Evolutionary conservation across 371 early-diverging fungal species (phyloP).

Genomic region (Lichtheimia ornata): DNA sequence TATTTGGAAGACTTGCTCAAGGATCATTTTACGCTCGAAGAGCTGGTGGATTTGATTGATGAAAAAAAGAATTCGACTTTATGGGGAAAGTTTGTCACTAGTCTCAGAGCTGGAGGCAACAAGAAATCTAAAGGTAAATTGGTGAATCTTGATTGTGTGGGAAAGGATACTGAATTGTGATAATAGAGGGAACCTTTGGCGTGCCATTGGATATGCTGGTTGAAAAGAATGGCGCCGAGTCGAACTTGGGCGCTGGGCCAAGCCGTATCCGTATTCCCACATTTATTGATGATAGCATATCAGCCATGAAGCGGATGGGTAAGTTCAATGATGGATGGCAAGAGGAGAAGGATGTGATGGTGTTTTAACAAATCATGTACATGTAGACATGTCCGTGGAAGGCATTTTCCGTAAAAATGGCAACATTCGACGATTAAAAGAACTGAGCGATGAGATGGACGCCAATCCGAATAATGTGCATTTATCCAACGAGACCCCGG

Average conservation of each 20-base stretch:
- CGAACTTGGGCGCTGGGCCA: constrained; percentile 78
- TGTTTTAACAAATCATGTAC: no score
- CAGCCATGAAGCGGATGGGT: constrained; percentile 80
- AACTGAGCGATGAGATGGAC: constrained; percentile 78
- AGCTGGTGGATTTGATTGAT: constrained; percentile 74
- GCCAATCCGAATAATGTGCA: constrained; percentile 72
- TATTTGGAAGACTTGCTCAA: constrained; percentile 74
- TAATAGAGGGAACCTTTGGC: constrained; percentile 83
- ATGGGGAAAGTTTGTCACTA: constrained; percentile 75
- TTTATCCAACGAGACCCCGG: constrained; percentile 67
- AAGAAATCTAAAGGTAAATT: constrained; percentile 69
- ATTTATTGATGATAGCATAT: constrained; percentile 83
- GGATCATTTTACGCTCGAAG: constrained; percentile 63
- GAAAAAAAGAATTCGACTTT: constrained; percentile 66
- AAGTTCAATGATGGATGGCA: constrained; percentile 22
- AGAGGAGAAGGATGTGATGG: neutral
- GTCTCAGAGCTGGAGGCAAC: constrained; percentile 58
- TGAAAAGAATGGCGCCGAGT: constrained; percentile 83
- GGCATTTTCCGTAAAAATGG: constrained; percentile 98
- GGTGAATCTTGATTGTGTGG: no score
- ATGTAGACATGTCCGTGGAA: constrained; percentile 79
- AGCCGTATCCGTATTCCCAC: constrained; percentile 80
- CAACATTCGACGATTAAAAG: constrained; percentile 86
- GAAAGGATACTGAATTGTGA: no score
- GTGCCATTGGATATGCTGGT: constrained; percentile 84